Base-by-base conservation (phyloP, 495 filamentous ascomycete species). In the Aspergillus mulundensis region DNA sequence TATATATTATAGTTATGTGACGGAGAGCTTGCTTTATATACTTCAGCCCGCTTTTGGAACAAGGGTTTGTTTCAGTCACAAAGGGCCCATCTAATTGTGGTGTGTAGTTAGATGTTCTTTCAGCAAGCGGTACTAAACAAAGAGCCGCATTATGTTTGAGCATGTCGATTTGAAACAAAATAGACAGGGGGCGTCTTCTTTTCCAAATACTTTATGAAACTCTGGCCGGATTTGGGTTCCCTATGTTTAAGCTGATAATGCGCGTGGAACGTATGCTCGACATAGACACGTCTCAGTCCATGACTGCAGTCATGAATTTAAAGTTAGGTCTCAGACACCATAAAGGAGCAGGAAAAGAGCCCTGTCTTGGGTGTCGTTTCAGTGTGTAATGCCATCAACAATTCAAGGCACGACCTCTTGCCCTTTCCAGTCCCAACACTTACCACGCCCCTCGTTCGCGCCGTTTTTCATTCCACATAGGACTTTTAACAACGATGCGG, bases 391-490 rank as follows among this genome's bases (percentile, higher is more conserved):
- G 5, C 28, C 28, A 30, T n/a, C 4, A 30, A 30, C 10, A 4
- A 14, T 24, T 77, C 65, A 89, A 20, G 88, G 87, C 40, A 71
- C 54, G 15, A 95, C 74, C 65, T 90, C 87, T 54, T 84, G 72
- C 3, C 87, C 87, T 60, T 84, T 84, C 83, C 84, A 91, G 75
- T 91, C 87, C 87, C 87, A 92, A 65, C 81, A 89, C 60, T 73
- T 70, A 3, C 89, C 88, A 59, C 88, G 78, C 38, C 81, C 77
- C 15, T 75, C 73, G 28, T 78, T 44, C 11, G 61, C 62, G 1
- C 57, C 68, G 10, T 66, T 21, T 2, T 49, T 21, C 30, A 63
- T 52, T 1, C 21, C 3, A 20, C 57, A 63, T 14, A 63, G n/a
- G 19, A 90, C 76, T 18, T 81, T 65, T 50, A 84, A 58, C 70